Evolutionary conservation across 78 protist genomes (phyloP).

Genomic region (Dictyostelium discoideum): DNA sequence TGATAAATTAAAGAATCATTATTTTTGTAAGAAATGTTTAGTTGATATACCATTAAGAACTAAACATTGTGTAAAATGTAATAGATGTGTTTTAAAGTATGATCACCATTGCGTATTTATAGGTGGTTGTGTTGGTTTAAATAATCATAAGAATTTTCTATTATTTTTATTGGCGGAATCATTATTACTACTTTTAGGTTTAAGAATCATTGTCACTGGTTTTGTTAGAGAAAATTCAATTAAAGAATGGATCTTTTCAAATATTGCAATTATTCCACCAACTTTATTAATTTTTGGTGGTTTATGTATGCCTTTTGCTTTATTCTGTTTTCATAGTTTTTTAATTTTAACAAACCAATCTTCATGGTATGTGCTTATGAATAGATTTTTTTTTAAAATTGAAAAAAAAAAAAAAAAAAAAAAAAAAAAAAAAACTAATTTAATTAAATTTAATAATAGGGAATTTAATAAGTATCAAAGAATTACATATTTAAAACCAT

Average conservation of each 20-base stretch:
- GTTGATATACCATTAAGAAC: constrained; percentile 35
- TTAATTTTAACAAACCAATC: constrained; percentile 46
- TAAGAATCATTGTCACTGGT: constrained; percentile 38
- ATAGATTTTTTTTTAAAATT: not conserved
- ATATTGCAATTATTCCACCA: constrained; percentile 18
- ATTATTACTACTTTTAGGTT: constrained; percentile 28
- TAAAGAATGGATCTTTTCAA: constrained; percentile 43
- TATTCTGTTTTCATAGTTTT: constrained; percentile 26
- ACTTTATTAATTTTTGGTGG: constrained; percentile 40
- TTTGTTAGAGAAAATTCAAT: not conserved
- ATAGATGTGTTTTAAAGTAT: constrained; percentile 55
- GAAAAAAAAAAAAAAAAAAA: not conserved
- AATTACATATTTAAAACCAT: constrained; percentile 29
- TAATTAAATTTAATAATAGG: not conserved
- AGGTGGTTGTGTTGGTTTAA: constrained; percentile 51
- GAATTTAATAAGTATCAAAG: constrained; percentile 28
- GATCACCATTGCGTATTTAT: constrained; percentile 70
- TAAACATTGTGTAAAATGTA: constrained; percentile 54
- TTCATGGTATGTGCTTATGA: constrained; percentile 27
- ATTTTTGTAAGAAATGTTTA: constrained; percentile 9
- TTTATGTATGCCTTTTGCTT: constrained; percentile 41
- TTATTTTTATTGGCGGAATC: constrained; percentile 7
- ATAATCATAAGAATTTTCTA: constrained; percentile 30
- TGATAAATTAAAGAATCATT: not conserved
- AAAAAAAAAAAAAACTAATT: not conserved